A percentile compares a stretch with the other conserved stretches of the same genome.
Evolutionary conservation across 495 filamentous ascomycete genomes (phyloP).

Genomic region (Neurospora sp.): DNA sequence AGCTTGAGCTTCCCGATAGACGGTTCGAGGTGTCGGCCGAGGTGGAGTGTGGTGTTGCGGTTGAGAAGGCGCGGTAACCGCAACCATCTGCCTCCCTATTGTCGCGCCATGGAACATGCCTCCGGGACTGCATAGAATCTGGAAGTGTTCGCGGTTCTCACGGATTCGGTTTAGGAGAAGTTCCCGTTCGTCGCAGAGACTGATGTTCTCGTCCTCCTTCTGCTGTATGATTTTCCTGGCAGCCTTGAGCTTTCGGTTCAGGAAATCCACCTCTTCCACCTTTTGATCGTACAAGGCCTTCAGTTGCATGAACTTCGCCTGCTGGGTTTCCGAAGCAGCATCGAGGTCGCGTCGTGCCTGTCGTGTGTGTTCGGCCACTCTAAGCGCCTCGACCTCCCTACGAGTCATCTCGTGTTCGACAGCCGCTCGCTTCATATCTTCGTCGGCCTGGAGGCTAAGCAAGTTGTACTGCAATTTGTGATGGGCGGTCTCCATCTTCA

Average conservation of each 20-base stretch:
- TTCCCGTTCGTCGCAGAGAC: constrained; percentile 59
- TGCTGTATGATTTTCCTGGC: constrained; percentile 64
- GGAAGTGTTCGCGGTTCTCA: constrained; percentile 77
- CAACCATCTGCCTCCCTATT: constrained; percentile 5
- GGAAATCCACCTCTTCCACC: constrained; percentile 51
- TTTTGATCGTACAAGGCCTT: constrained; percentile 46
- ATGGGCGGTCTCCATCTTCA: constrained; percentile 79
- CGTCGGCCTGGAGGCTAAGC: constrained; percentile 73
- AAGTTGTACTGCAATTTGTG: constrained; percentile 88
- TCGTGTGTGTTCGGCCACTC: constrained; percentile 46
- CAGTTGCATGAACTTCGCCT: constrained; percentile 37
- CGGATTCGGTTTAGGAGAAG: constrained; percentile 71
- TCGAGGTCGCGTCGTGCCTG: constrained; percentile 37
- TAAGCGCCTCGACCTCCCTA: constrained; percentile 80
- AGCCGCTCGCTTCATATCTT: constrained; percentile 75
- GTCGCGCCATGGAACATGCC: constrained; percentile 38
- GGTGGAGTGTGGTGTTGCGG: constrained; percentile 37
- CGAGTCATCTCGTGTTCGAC: constrained; percentile 92
- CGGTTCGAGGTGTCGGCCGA: constrained; percentile 38
- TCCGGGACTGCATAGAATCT: constrained; percentile 50
- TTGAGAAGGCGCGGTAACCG: constrained; percentile 38
- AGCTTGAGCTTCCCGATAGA: constrained; percentile 22
- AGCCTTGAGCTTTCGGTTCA: constrained; percentile 55
- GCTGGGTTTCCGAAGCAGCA: constrained; percentile 26
- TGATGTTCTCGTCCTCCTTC: constrained; percentile 56